Base-by-base conservation (phyloP, 176 grass and related monocot genomes). In the Phoenix roebelenii region DNA sequence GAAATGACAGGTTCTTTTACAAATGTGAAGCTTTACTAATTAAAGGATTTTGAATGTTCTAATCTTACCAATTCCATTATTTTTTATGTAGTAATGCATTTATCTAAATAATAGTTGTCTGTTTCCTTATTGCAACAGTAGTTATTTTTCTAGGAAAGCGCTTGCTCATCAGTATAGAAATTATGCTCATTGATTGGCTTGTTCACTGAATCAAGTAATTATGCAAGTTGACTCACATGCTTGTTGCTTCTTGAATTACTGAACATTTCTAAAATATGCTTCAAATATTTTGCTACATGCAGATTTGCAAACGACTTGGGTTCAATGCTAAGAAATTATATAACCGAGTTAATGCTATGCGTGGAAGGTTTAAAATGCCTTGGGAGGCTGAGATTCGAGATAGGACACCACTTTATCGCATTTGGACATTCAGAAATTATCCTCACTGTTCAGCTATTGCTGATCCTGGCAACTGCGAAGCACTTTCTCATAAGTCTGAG, bases 401-500 rank as follows among this genome's bases (percentile, higher is more conserved):
- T 51, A 90, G 76, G 57, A 72, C 86, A 66, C 72, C 83, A 54
- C 75, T 79, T 50, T 88, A 88, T 69, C 81, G 92, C 58, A 68
- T 91, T 82, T 97, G 92, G 92, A 97, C 92, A 67, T 77, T 53
- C 55, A 71, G 79, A 80, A 87, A 85, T 64, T 88, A 82, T 55
- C 72, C 58, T 22, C 67, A 65, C 3, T 81, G 79, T 62, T 77
- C 82, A 77, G 51, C 83, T 72, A 74, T 74, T 49, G 62, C 35
- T 71, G 69, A 60, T 64, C 76, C 75, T 50, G 74, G 77, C 79
- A 80, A 69, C 59, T 25, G 78, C 35, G 87, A 82, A 78, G 66
- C 22, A 0, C 58, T 80, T 65, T 32, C 69, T 49, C 72, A 67
- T 66, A 68, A 81, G 49, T 60, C 63, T 68, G 79, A 70, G 23